Base-by-base conservation (phyloP, 2,329 filamentous ascomycete species). In the Macroventuria anomochaeta region DNA sequence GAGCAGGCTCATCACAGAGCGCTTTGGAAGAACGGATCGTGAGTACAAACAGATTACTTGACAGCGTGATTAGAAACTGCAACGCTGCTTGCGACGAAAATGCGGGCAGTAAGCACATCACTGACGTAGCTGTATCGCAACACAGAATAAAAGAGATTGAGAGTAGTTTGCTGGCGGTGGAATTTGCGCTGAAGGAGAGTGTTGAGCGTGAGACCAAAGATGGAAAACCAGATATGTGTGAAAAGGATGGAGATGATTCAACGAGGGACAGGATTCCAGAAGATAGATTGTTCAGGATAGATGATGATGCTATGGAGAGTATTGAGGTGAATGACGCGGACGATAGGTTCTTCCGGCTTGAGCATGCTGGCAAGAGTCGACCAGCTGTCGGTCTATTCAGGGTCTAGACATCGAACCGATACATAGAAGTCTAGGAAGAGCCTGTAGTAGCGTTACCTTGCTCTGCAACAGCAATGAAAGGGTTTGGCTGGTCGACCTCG, bases 401-500 rank as follows among this genome's bases (percentile, higher is more conserved):
- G 6, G 28, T 37, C 1, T 37, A 46, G 42, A 21, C 12, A 25
- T 8, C n/a, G n/a, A n/a, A n/a, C n/a, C n/a, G n/a, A n/a, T n/a
- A n/a, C n/a, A n/a, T n/a, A n/a, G 11, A 17, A 33, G 6, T 34
- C 32, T 34, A 34, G 5, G 10, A 34, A 36, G 17, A 36, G 5
- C 6, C 33, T 25, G 28, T 29, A 7, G 31, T 46, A 17, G 31
- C 25, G 7, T 33, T 33, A 13, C 2, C 20, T 26, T 26, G 31
- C 10, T 41, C 28, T 17, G 55, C 55, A 18, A 34, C 18, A 15
- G 33, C 25, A 13, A 60, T 33, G 46, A 55, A 63, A 5, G 53
- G 49, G n/a, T 63, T 61, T 8, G 61, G 58, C 31, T 63, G 37
- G 7, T 59, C 56, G 13, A 62, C 46, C 21, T 57, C 56, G 39